phyloP scores from a whole-genome alignment of 495 filamentous ascomycete species.

The Tuber microsphaerosporum region DNA sequence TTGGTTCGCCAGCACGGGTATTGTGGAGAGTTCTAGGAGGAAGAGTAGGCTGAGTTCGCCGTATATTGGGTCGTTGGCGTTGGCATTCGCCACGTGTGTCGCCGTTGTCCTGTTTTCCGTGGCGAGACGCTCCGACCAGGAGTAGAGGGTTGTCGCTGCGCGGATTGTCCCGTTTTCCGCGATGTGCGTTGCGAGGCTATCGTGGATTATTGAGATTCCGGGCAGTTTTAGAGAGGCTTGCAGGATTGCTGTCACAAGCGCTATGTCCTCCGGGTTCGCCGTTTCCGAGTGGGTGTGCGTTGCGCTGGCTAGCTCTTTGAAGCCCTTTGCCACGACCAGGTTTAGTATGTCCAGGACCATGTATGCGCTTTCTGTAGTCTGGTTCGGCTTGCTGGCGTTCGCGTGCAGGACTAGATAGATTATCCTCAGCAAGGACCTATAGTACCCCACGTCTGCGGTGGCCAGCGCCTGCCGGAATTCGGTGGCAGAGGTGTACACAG shows the following conservation, averaged over 20 bases:
- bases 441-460: conserved; percentile 58
- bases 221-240: conserved; percentile 72
- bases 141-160: conserved; percentile 78
- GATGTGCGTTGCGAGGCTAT: conserved; percentile 58
- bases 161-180: conserved; percentile 59
- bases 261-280: conserved; percentile 60
- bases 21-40: conserved; percentile 74
- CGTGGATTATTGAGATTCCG: conserved; percentile 55
- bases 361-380: conserved; percentile 31
- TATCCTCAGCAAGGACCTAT: conserved; percentile 72
- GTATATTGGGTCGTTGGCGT: conserved; percentile 81
- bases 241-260: conserved; percentile 79
- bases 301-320: conserved; percentile 63
- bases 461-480: conserved; percentile 43
- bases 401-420: conserved; percentile 65
- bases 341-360: conserved; percentile 54
- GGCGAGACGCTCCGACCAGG: conserved; percentile 77
- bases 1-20: conserved; percentile 78
- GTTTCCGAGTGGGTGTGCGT: conserved; percentile 43
- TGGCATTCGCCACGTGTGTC: conserved; percentile 19
- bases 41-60: conserved; percentile 81
- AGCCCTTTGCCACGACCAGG: conserved; percentile 69
- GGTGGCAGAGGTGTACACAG: conserved; percentile 23
- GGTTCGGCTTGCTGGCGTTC: conserved; percentile 21
- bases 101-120: background rate